phyloP scores from a whole-genome alignment of 73 alveolate genomes.

The Tetrahymena thermophila region DNA sequence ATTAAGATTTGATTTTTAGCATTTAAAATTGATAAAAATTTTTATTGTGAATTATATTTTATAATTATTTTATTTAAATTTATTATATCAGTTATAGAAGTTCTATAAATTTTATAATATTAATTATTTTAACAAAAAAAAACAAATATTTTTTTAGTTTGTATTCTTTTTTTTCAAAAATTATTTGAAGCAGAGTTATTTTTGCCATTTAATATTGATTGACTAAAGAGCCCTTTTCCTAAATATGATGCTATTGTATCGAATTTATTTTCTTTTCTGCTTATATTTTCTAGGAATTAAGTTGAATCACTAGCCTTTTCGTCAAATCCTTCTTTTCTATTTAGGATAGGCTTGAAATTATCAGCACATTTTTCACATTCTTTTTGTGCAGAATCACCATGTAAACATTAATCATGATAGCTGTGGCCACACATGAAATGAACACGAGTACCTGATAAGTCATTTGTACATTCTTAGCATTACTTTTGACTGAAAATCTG shows the following conservation, averaged over 20 bases:
- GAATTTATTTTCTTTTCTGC: conserved; percentile 60
- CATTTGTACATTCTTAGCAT: conserved; percentile 58
- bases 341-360: conserved; percentile 4
- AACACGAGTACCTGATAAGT: conserved; percentile 58
- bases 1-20: too few relatives aligned
- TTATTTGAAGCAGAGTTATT: not conserved
- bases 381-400: conserved; percentile 4
- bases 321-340: conserved; percentile 43
- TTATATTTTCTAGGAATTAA: conserved; percentile 66
- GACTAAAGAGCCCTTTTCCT: conserved; percentile 44
- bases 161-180: not conserved
- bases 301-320: conserved; percentile 73
- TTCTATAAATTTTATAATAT: too few relatives aligned
- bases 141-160: not conserved
- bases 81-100: too few relatives aligned
- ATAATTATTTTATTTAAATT: too few relatives aligned
- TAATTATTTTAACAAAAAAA: too few relatives aligned
- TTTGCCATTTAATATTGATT: not conserved
- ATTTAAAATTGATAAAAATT: too few relatives aligned
- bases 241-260: conserved; percentile 68
- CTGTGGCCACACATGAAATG: conserved; percentile 81
- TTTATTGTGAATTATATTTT: too few relatives aligned
- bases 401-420: conserved; percentile 64
- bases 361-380: conserved; percentile 36
- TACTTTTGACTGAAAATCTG: conserved; percentile 43